A percentile compares a stretch with the other conserved stretches of the same genome.
Evolutionary conservation across 176 grass and related monocot species (phyloP).

Genomic region (Bromus sterilis): DNA sequence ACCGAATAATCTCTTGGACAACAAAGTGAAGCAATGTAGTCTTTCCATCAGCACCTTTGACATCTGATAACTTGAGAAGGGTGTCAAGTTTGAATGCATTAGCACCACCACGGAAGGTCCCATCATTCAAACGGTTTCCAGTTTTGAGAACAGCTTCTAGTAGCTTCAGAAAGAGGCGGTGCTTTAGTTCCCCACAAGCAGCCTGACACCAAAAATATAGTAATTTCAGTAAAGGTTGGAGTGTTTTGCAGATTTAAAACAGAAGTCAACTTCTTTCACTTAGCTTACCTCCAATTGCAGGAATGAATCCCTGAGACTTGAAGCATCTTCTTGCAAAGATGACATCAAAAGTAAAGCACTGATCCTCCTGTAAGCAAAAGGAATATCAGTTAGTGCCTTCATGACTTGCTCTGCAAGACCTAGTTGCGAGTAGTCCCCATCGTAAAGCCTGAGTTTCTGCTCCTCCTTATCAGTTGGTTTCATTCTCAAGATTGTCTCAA

Average conservation of each 20-base stretch:
- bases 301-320: conserved; percentile 55
- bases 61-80: conserved; percentile 78
- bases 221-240: background rate
- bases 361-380: conserved; percentile 80
- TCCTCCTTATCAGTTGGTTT: conserved; percentile 75
- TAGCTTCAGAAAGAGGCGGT: conserved; percentile 75
- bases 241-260: background rate
- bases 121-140: conserved; percentile 87
- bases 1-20: conserved; percentile 66
- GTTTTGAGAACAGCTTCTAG: conserved; percentile 93
- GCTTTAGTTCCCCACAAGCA: conserved; percentile 76
- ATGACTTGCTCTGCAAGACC: conserved; percentile 69
- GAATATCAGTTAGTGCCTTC: conserved; percentile 53
- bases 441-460: conserved; percentile 60
- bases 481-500: conserved; percentile 82
- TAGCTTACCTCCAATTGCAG: conserved; percentile 63
- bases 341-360: conserved; percentile 62
- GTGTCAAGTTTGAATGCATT: conserved; percentile 91
- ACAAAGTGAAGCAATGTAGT: conserved; percentile 87
- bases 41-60: conserved; percentile 70
- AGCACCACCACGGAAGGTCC: conserved; percentile 71
- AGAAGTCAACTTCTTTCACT: conserved; percentile 11
- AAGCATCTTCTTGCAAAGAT: conserved; percentile 75
- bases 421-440: conserved; percentile 42
- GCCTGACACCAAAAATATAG: conserved; percentile 32